Conservation (phyloP, 2,329 filamentous ascomycete genomes). For the Microascus cirrosus region DNA sequence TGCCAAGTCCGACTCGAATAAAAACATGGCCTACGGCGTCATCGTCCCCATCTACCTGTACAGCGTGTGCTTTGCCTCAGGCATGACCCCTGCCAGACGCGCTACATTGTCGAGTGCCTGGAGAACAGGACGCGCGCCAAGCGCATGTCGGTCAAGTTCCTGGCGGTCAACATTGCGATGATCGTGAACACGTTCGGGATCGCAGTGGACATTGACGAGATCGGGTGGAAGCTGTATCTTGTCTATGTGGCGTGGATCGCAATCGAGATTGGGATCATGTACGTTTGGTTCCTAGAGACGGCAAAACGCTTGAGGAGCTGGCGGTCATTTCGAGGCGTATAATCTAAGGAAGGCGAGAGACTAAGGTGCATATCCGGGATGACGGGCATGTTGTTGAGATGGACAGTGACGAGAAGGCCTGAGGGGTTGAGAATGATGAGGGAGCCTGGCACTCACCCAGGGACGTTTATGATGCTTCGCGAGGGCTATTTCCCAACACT, state of each 20-base stretch:
- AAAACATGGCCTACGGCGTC: conserved; percentile 34
- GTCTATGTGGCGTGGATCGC: conserved; percentile 56
- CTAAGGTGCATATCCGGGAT: not conserved
- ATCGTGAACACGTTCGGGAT: conserved; percentile 57
- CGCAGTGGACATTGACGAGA: conserved; percentile 46
- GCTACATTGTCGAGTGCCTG: conserved; percentile 46
- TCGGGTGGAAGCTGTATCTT: conserved; percentile 55
- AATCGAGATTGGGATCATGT: conserved; percentile 49
- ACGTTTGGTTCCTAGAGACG: conserved; percentile 59
- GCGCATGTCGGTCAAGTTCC: conserved; percentile 25
- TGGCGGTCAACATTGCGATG: conserved; percentile 19
- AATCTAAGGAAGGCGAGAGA: not conserved
- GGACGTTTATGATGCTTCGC: too few relatives aligned
- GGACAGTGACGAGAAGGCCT: not conserved
- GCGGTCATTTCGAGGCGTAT: conserved; percentile 50
- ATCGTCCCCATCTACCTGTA: conserved; percentile 50
- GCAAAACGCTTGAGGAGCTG: conserved; percentile 59
- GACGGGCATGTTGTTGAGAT: not conserved
- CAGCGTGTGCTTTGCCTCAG: conserved; percentile 47
- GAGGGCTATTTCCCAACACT: too few relatives aligned
- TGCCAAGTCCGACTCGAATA: conserved; percentile 31
- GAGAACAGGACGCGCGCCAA: conserved; percentile 47
- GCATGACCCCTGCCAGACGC: conserved; percentile 47
- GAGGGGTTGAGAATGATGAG: too few relatives aligned
- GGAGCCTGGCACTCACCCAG: too few relatives aligned